Conservation (phyloP, 1,284 basidiomycete species). For the Kwoniella shivajii region DNA sequence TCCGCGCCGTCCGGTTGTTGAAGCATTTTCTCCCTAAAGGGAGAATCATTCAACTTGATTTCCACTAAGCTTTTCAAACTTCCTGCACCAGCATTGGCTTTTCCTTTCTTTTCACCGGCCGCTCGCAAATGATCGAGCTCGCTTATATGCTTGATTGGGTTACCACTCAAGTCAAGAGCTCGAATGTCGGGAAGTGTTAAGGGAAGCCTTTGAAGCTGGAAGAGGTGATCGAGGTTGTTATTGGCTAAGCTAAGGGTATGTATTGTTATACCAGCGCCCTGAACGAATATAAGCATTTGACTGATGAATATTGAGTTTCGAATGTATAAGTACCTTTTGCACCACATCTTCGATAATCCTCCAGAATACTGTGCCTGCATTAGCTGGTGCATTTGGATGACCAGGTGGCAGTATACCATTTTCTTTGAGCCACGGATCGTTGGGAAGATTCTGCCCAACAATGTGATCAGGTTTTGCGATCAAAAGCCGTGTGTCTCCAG, state of each 20-base stretch:
- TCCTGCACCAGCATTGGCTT: conserved; percentile 39
- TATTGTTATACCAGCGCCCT: conserved; percentile 27
- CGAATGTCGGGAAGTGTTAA: conserved; percentile 45
- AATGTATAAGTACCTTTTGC: conserved; percentile 32
- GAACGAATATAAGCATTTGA: neutral
- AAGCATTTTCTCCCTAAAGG: conserved; percentile 41
- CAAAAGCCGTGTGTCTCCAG: neutral
- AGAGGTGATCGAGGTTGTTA: conserved; percentile 42
- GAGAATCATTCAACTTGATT: conserved; percentile 45
- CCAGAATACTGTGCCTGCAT: conserved; percentile 48
- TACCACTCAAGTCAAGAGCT: conserved; percentile 50
- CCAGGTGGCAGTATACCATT: conserved; percentile 49
- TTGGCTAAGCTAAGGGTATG: conserved; percentile 49
- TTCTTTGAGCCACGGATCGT: conserved; percentile 45
- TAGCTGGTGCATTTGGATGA: conserved; percentile 39
- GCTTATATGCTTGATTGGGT: conserved; percentile 36
- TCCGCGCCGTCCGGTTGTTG: conserved; percentile 33
- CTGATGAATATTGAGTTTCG: neutral
- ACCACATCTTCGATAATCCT: conserved; percentile 41
- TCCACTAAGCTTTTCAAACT: conserved; percentile 46
- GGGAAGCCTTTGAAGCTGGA: conserved; percentile 40
- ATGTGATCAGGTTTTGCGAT: neutral
- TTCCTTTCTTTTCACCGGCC: conserved; percentile 44
- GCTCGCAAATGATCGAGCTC: conserved; percentile 41
- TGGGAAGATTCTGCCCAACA: conserved; percentile 31